Conservation (phyloP, 768 basidiomycete genomes). For the Pisolithus albus region DNA sequence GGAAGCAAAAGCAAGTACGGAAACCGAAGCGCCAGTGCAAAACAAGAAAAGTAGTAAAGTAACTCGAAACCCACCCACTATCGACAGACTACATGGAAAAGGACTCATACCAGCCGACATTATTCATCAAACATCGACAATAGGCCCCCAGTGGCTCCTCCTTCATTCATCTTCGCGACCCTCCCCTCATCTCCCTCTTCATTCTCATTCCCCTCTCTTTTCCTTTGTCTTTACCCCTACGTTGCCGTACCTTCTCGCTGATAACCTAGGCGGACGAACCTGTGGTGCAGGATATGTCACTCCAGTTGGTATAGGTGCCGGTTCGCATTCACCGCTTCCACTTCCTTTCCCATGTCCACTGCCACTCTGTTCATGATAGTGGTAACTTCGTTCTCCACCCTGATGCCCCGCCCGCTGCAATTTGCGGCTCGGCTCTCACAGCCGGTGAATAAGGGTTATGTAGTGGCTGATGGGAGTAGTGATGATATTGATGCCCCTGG, state of each 20-base stretch:
- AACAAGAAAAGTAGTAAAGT: no score
- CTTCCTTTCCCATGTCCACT: conserved; percentile 3
- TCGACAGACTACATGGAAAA: no score
- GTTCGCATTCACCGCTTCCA: conserved; percentile 13
- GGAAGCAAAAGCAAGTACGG: no score
- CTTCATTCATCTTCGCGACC: background rate
- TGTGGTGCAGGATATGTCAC: conserved; percentile 24
- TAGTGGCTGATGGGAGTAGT: conserved; percentile 1
- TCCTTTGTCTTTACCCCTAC: background rate
- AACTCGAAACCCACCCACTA: no score
- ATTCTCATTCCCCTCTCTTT: background rate
- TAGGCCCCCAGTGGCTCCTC: conserved; percentile 9
- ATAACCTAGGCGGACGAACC: conserved; percentile 18
- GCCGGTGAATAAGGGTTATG: background rate
- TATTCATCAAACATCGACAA: conserved; percentile 22
- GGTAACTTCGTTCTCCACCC: no score
- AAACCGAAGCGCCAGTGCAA: no score
- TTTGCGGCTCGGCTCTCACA: conserved; percentile 12
- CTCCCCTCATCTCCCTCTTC: background rate
- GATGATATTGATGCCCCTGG: background rate
- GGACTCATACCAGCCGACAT: no score
- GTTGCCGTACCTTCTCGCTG: conserved; percentile 6
- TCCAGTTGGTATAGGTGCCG: conserved; percentile 22
- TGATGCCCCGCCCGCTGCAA: background rate
- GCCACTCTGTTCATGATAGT: no score